Conservation (phyloP, 2,329 filamentous ascomycete species). For the Acrocalymma vagum region DNA sequence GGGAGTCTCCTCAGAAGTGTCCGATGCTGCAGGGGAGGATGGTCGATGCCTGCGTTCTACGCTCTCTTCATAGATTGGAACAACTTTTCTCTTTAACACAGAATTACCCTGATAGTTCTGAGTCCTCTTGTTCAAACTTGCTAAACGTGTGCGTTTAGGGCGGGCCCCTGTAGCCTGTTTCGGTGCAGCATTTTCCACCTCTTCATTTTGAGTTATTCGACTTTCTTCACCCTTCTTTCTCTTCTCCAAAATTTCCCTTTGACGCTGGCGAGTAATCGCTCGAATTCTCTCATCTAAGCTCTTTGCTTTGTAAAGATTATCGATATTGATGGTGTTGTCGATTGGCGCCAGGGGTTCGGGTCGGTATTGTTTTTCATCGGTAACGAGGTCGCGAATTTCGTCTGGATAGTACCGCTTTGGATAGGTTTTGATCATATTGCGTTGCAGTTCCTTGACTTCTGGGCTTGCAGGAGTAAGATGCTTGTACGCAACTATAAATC, state of each 20-base stretch:
- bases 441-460: slow-evolving; percentile 58
- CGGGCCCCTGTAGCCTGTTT: slow-evolving; percentile 15
- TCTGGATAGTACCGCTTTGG: slow-evolving; percentile 43
- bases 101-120: slow-evolving; percentile 25
- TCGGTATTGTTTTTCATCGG: slow-evolving; percentile 25
- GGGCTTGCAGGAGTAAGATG: slow-evolving; percentile 55
- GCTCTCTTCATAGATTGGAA: slow-evolving; percentile 15
- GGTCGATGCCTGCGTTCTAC: slow-evolving; percentile 11
- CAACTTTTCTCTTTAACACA: slow-evolving; percentile 6
- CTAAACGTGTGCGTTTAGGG: slow-evolving; percentile 29
- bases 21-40: slow-evolving; percentile 8
- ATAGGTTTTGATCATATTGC: slow-evolving; percentile 57
- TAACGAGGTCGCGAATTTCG: slow-evolving; percentile 35
- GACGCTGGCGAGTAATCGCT: slow-evolving; percentile 12
- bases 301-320: slow-evolving; percentile 20
- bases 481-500: slow-evolving; percentile 58
- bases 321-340: slow-evolving; percentile 36
- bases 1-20: slow-evolving; percentile 16
- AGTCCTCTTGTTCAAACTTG: slow-evolving; percentile 36
- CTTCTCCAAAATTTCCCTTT: too few relatives aligned
- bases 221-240: too few relatives aligned
- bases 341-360: slow-evolving; percentile 30
- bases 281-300: slow-evolving; percentile 16
- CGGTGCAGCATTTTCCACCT: slow-evolving; percentile 22
- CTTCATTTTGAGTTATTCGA: slow-evolving; percentile 29